Evolutionary conservation across 139 green algal species (phyloP).

Genomic region (Astrephomene gubernaculifera): DNA sequence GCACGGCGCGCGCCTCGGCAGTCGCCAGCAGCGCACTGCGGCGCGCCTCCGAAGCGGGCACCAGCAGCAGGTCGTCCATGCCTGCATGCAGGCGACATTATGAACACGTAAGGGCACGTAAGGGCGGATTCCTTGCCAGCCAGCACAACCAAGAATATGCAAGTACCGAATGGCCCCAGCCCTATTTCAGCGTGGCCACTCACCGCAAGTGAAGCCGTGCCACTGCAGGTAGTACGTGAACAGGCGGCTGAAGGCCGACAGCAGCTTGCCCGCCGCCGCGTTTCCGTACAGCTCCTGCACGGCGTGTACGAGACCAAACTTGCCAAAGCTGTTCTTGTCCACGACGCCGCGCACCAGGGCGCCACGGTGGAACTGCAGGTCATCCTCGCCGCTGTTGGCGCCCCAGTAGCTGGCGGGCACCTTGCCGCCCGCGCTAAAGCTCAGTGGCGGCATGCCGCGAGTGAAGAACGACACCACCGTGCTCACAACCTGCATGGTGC

Average conservation of each 20-base stretch:
- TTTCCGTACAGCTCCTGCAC: constrained; percentile 96
- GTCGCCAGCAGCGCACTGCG: constrained; percentile 27
- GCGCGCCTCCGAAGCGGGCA: constrained; percentile 2
- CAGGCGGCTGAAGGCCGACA: constrained; percentile 87
- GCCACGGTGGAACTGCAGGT: constrained; percentile 76
- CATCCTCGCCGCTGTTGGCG: constrained; percentile 69
- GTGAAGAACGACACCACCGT: constrained; percentile 82
- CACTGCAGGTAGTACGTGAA: constrained; percentile 92
- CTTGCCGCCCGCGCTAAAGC: constrained; percentile 77
- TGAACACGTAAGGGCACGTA: not conserved
- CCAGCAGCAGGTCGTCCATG: constrained; percentile 92
- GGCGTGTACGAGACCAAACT: constrained; percentile 94
- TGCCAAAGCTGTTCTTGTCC: constrained; percentile 97
- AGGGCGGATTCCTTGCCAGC: not conserved
- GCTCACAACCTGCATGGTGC: constrained; percentile 80
- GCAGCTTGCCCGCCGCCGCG: constrained; percentile 79
- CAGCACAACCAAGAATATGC: not conserved
- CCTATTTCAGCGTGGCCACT: too few species aligned
- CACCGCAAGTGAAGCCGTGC: constrained; percentile 94
- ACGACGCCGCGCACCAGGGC: constrained; percentile 80
- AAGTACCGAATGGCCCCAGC: too few species aligned
- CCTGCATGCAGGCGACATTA: constrained; percentile 47
- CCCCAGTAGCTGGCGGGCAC: constrained; percentile 88
- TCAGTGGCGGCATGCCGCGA: constrained; percentile 82
- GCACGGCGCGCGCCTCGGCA: constrained; percentile 17